Percentiles rank a stretch among this genome's conserved stretches.
Conservation (phyloP, 2,329 filamentous ascomycete genomes). For the Pseudogymnoascus sp. region DNA sequence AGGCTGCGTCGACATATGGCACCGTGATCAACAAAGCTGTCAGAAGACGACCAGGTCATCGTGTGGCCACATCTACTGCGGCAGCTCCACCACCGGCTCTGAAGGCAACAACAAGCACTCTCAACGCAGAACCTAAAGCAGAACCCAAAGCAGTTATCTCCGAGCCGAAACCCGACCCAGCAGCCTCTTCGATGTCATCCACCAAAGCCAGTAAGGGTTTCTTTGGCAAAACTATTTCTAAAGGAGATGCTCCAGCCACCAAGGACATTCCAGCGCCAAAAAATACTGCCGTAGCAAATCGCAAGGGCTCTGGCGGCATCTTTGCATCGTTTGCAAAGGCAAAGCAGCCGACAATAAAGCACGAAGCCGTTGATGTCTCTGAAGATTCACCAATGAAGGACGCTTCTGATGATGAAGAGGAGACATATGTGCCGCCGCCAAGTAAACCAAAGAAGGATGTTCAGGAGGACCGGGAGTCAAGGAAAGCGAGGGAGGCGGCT, state of each 20-base stretch:
- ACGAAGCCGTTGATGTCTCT: conserved; percentile 33
- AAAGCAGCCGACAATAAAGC: conserved; percentile 46
- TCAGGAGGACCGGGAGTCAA: conserved; percentile 34
- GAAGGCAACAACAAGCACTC: conserved; percentile 24
- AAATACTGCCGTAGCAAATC: conserved; percentile 40
- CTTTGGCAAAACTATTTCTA: conserved; percentile 30
- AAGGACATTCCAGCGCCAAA: conserved; percentile 24
- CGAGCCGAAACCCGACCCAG: conserved; percentile 16
- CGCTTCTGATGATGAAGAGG: conserved; percentile 26
- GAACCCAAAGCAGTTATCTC: conserved; percentile 17
- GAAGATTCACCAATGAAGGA: conserved; percentile 35
- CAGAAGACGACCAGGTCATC: conserved; percentile 35
- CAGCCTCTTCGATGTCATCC: conserved; percentile 11
- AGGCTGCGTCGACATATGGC: conserved; percentile 57
- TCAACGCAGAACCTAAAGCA: conserved; percentile 14
- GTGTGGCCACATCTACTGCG: conserved; percentile 18
- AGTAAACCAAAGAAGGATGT: conserved; percentile 28
- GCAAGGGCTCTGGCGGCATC: conserved; percentile 53
- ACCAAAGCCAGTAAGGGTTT: conserved; percentile 24
- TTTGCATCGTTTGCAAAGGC: conserved; percentile 74
- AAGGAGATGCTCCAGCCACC: background rate
- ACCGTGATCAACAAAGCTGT: conserved; percentile 67
- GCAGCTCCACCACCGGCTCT: conserved; percentile 33
- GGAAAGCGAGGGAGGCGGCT: conserved; percentile 58
- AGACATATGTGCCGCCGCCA: conserved; percentile 38